Evolutionary conservation across 1,139 yeast genomes (phyloP).

Genomic region (Nakaseomyces glabratus): DNA sequence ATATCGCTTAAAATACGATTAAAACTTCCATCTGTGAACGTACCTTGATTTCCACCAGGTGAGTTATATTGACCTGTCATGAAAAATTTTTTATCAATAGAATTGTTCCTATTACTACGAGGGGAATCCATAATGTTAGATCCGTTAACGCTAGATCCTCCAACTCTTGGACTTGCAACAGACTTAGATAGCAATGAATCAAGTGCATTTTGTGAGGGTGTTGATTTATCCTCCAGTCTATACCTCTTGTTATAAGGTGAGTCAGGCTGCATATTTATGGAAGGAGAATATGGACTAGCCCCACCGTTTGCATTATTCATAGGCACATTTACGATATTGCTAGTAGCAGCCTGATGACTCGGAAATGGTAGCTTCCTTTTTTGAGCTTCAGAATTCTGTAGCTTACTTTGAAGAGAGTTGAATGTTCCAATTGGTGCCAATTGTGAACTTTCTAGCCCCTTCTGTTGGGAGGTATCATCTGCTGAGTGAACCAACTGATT

Average conservation of each 20-base stretch:
- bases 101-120: slow-evolving; percentile 3
- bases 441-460: slow-evolving; percentile 7
- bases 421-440: slow-evolving; percentile 6
- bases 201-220: slow-evolving; percentile 27
- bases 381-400: slow-evolving; percentile 8
- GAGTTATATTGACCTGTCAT: slow-evolving; percentile 1
- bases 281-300: slow-evolving; percentile 20
- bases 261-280: slow-evolving; percentile 17
- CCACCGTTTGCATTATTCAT: slow-evolving; percentile 10
- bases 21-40: slow-evolving; percentile 3
- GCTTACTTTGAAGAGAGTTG: slow-evolving; percentile 9
- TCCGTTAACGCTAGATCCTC: neutral
- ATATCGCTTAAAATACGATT: slow-evolving; percentile 2
- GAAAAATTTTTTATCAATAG: slow-evolving; percentile 5
- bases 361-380: slow-evolving; percentile 23
- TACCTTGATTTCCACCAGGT: slow-evolving; percentile 1
- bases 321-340: slow-evolving; percentile 1
- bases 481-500: slow-evolving; percentile 17
- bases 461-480: slow-evolving; percentile 10
- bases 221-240: slow-evolving; percentile 25
- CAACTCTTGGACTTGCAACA: slow-evolving; percentile 19
- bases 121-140: slow-evolving; percentile 5
- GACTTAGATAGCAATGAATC: slow-evolving; percentile 27
- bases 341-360: slow-evolving; percentile 10
- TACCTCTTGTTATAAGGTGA: slow-evolving; percentile 22